These are phyloP conservation scores for Trichoderma aggressivum DNA, from an alignment of 2,329 filamentous ascomycete genomes.

Conservation along the genomic window DNA sequence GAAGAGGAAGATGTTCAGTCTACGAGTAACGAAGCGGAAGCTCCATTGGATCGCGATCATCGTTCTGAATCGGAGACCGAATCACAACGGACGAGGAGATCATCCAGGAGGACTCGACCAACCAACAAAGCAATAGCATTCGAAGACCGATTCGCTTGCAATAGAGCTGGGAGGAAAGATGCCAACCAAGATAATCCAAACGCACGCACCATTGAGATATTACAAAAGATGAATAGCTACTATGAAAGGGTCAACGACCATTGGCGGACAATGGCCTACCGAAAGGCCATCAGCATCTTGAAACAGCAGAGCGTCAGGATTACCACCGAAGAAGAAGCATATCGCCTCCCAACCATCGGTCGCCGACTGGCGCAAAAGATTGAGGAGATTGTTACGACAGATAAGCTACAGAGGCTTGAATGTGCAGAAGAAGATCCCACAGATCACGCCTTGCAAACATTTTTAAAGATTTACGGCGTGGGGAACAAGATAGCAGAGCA, in stretches of 20 bases:
- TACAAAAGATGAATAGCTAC: constrained; percentile 75
- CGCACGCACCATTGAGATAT: constrained; percentile 66
- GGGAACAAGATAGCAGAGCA: constrained; percentile 66
- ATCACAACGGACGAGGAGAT: constrained; percentile 20
- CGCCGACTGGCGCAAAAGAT: constrained; percentile 75
- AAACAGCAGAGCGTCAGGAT: constrained; percentile 63
- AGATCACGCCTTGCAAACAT: constrained; percentile 63
- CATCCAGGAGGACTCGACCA: constrained; percentile 20
- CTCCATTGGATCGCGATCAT: constrained; percentile 11
- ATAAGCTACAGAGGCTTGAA: constrained; percentile 68
- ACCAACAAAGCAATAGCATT: constrained; percentile 33
- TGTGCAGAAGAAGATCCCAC: constrained; percentile 63
- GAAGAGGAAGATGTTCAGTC: constrained; percentile 43
- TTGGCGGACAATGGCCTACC: constrained; percentile 74
- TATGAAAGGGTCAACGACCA: constrained; percentile 72
- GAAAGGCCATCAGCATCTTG: constrained; percentile 71
- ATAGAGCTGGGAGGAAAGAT: constrained; percentile 48
- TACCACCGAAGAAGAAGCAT: constrained; percentile 65
- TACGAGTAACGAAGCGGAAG: constrained; percentile 19
- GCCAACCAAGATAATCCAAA: constrained; percentile 62
- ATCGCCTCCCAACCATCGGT: constrained; percentile 66
- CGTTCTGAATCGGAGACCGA: constrained; percentile 24
- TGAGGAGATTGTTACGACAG: constrained; percentile 78
- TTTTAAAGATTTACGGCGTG: constrained; percentile 76
- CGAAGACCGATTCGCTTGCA: constrained; percentile 53